Evolutionary conservation across 257 asterid species (phyloP).

Genomic region (Capsicum chinense): DNA sequence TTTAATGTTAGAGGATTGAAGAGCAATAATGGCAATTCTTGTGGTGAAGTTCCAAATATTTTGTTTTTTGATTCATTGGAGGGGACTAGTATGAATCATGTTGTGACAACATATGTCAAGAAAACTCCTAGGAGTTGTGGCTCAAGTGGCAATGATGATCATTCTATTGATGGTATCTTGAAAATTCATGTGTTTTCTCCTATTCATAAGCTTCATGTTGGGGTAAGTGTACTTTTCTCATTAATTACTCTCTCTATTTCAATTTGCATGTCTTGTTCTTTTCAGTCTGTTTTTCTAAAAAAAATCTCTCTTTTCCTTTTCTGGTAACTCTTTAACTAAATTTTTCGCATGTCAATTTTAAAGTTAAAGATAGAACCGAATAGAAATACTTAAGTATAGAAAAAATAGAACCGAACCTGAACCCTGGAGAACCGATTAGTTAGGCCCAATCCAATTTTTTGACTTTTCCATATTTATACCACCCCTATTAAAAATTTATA

Average conservation of each 20-base stretch:
- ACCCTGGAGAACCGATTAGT: no score
- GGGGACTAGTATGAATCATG: background rate
- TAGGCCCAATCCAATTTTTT: no score
- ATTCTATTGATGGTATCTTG: conserved; percentile 32
- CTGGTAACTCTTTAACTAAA: no score
- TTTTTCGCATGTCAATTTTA: no score
- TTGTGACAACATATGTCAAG: conserved; percentile 32
- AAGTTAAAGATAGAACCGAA: no score
- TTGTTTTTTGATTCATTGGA: conserved; percentile 35
- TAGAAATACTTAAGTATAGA: no score
- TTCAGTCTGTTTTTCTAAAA: no score
- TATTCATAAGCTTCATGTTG: conserved; percentile 26
- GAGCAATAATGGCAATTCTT: conserved; percentile 25
- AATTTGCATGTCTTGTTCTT: background rate
- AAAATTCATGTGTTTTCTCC: conserved; percentile 37
- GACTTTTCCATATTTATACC: no score
- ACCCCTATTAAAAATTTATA: no score
- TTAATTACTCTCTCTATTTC: background rate
- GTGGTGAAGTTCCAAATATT: conserved; percentile 31
- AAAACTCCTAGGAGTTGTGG: conserved; percentile 26
- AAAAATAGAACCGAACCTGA: no score
- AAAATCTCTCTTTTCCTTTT: no score
- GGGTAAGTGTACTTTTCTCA: conserved; percentile 27
- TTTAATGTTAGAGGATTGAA: conserved; percentile 19
- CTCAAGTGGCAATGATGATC: conserved; percentile 28